A percentile compares a stretch with the other conserved stretches of the same genome.
Evolutionary conservation across 2,329 filamentous ascomycete species (phyloP).

Genomic region (Zymoseptoria ardabiliae): DNA sequence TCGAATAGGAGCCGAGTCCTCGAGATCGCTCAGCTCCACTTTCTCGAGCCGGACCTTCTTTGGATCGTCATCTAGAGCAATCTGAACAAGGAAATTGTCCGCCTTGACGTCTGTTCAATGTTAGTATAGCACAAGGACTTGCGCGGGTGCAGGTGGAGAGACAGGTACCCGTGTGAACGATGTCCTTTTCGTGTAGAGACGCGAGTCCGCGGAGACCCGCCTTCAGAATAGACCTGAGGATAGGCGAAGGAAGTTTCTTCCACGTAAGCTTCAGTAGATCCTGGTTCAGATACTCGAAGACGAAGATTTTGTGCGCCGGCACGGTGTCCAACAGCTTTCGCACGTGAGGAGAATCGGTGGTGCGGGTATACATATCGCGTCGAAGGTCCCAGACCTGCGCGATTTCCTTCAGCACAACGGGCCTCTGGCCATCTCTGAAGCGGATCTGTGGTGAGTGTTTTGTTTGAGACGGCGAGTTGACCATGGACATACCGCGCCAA

Average conservation of each 20-base stretch:
- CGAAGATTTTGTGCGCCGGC: background rate
- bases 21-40: slow-evolving; percentile 25
- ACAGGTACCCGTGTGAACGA: background rate
- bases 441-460: background rate
- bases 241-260: background rate
- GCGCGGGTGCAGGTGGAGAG: background rate
- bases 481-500: background rate
- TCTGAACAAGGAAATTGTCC: slow-evolving; percentile 26
- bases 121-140: background rate
- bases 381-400: background rate
- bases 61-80: slow-evolving; percentile 8
- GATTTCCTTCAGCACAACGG: background rate
- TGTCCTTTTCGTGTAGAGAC: background rate
- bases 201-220: background rate
- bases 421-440: background rate
- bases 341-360: background rate
- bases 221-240: background rate
- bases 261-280: background rate
- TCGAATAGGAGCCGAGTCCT: slow-evolving; percentile 32
- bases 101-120: slow-evolving; percentile 24
- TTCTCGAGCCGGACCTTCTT: slow-evolving; percentile 12
- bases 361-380: background rate
- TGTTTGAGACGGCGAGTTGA: background rate
- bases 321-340: background rate
- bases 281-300: background rate